Conservation (phyloP, 2,329 filamentous ascomycete species). For the Aspergillus sp. region DNA sequence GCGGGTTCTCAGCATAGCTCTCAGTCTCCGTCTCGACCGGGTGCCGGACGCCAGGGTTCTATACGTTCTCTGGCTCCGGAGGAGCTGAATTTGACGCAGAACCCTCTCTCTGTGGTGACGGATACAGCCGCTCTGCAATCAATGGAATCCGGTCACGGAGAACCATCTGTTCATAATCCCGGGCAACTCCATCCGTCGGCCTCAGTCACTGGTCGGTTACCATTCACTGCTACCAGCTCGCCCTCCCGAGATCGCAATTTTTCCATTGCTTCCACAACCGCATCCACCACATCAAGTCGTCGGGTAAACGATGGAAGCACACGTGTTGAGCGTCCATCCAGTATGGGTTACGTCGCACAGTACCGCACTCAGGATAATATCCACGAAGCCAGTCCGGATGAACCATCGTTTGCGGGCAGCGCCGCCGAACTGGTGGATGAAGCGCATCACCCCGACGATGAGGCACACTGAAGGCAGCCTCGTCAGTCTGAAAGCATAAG, state of each 20-base stretch:
- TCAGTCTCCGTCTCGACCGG: constrained; percentile 60
- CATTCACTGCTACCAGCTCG: constrained; percentile 43
- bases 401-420: constrained; percentile 43
- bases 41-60: constrained; percentile 59
- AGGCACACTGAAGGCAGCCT: constrained; percentile 15
- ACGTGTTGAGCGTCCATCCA: constrained; percentile 45
- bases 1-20: constrained; percentile 61
- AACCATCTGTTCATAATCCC: constrained; percentile 12
- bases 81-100: constrained; percentile 13
- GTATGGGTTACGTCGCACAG: constrained; percentile 53
- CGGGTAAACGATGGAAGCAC: constrained; percentile 28
- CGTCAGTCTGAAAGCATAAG: neutral
- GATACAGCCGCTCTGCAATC: constrained; percentile 18
- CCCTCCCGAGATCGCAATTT: constrained; percentile 38
- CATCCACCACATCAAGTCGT: constrained; percentile 41
- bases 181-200: constrained; percentile 30
- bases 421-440: constrained; percentile 48
- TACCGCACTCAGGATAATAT: constrained; percentile 53
- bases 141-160: constrained; percentile 17
- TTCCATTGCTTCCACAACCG: constrained; percentile 41
- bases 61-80: constrained; percentile 19
- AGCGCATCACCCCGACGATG: constrained; percentile 19
- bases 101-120: constrained; percentile 22
- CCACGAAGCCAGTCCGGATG: constrained; percentile 42
- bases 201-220: constrained; percentile 40